These are phyloP conservation scores for Trypanosoma rangeli DNA, from an alignment of 208 protist species.

Conservation along the genomic window DNA sequence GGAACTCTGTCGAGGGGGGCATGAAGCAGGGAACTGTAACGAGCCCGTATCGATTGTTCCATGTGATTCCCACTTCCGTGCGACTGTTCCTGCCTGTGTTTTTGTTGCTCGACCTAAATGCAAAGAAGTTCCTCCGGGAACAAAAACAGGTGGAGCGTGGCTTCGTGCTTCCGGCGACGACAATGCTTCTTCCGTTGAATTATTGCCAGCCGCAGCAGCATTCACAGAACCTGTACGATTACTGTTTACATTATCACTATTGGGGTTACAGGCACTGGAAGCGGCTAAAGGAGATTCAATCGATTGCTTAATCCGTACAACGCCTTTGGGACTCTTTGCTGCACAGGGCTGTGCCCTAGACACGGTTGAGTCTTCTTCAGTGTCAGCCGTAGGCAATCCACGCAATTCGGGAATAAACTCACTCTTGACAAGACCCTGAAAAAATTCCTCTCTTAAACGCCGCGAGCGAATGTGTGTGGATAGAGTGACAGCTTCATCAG, in stretches of 20 bases:
- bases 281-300: background rate
- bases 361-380: conserved; percentile 9
- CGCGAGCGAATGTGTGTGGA: conserved; percentile 25
- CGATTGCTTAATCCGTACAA: background rate
- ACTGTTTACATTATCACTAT: background rate
- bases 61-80: background rate
- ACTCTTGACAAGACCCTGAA: conserved; percentile 24
- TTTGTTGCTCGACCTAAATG: background rate
- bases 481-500: conserved; percentile 1
- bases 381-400: conserved; percentile 3
- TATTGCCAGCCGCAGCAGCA: background rate
- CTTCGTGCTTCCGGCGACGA: background rate
- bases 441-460: background rate
- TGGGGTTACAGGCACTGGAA: background rate
- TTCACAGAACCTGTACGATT: background rate
- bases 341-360: background rate
- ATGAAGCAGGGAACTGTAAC: background rate
- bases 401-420: conserved; percentile 30
- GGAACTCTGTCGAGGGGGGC: background rate
- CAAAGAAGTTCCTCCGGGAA: background rate
- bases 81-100: background rate
- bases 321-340: background rate
- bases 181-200: background rate
- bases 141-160: background rate
- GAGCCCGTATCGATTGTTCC: background rate